phyloP scores from a whole-genome alignment of 805 yeast genomes.

The Limtongozyma cylindracea region DNA sequence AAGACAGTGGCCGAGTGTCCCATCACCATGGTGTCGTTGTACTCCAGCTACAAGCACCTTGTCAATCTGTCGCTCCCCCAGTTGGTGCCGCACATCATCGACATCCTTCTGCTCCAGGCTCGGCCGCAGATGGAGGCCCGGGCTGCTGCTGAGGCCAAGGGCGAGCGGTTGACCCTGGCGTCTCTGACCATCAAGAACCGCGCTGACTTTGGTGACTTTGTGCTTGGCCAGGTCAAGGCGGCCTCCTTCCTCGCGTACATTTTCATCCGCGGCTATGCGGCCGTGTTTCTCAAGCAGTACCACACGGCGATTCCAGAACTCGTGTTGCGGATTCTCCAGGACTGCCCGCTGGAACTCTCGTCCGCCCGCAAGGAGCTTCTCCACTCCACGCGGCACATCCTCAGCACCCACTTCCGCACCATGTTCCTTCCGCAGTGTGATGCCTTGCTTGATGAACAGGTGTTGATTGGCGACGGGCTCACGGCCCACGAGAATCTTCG shows the following conservation, averaged over 20 bases:
- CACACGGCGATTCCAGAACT: conserved; percentile 56
- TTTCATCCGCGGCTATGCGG: conserved; percentile 62
- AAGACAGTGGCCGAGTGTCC: conserved; percentile 92
- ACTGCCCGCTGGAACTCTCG: conserved; percentile 84
- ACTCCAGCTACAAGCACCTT: conserved; percentile 63
- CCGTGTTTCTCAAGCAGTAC: conserved; percentile 20
- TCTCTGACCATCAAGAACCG: conserved; percentile 57
- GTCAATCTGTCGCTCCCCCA: conserved; percentile 45
- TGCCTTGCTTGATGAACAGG: conserved; percentile 61
- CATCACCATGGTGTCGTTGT: conserved; percentile 80
- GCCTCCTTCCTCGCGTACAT: conserved; percentile 88
- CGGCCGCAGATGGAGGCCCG: conserved; percentile 32
- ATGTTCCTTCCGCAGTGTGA: conserved; percentile 74
- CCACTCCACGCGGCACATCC: conserved; percentile 87
- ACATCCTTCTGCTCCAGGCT: conserved; percentile 52
- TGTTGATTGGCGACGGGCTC: conserved; percentile 77
- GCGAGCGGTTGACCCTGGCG: conserved; percentile 36
- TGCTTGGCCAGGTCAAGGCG: conserved; percentile 85
- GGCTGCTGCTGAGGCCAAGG: conserved; percentile 16
- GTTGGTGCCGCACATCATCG: conserved; percentile 65
- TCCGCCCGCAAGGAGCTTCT: conserved; percentile 79
- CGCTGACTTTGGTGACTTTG: conserved; percentile 64
- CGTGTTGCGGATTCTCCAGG: conserved; percentile 66
- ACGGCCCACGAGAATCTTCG: conserved; percentile 77
- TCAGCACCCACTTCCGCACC: conserved; percentile 67